A percentile compares a stretch with the other conserved stretches of the same genome.
Conservation (phyloP, 345 rosid genomes). For the Linum lewisii region DNA sequence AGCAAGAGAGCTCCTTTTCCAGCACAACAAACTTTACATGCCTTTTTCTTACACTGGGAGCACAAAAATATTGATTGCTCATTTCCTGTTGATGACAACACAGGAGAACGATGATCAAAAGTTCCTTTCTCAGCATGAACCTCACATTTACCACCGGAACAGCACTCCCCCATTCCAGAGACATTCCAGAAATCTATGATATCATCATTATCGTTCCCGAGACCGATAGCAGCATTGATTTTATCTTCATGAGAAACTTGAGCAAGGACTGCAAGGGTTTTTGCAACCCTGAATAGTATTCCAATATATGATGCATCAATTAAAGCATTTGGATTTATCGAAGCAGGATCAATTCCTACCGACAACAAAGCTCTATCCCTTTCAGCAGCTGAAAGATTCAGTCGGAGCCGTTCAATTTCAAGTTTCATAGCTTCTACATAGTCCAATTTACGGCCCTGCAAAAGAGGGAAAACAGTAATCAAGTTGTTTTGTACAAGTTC, state of each 20-base stretch:
- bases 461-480: constrained; percentile 7
- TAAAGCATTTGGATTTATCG: constrained; percentile 73
- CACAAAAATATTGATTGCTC: constrained; percentile 43
- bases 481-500: background rate
- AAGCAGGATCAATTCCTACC: constrained; percentile 87
- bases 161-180: constrained; percentile 45
- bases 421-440: constrained; percentile 72
- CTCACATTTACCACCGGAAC: constrained; percentile 61
- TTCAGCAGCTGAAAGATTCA: constrained; percentile 92
- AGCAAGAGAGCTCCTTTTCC: constrained; percentile 88
- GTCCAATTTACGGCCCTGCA: constrained; percentile 62
- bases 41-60: constrained; percentile 59
- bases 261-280: constrained; percentile 64
- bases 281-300: constrained; percentile 63
- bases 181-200: constrained; percentile 78
- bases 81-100: constrained; percentile 30
- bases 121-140: constrained; percentile 49
- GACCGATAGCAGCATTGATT: constrained; percentile 65
- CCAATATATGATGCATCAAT: constrained; percentile 58
- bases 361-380: constrained; percentile 91
- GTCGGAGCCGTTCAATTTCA: constrained; percentile 79
- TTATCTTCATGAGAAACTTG: constrained; percentile 84
- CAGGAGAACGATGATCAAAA: constrained; percentile 26
- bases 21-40: constrained; percentile 78
- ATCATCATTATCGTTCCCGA: constrained; percentile 45